Percentiles rank a stretch among this genome's conserved stretches.
These are phyloP conservation scores for Scutellaria galericulata DNA, from an alignment of 257 asterid genomes.

Conservation along the genomic window DNA sequence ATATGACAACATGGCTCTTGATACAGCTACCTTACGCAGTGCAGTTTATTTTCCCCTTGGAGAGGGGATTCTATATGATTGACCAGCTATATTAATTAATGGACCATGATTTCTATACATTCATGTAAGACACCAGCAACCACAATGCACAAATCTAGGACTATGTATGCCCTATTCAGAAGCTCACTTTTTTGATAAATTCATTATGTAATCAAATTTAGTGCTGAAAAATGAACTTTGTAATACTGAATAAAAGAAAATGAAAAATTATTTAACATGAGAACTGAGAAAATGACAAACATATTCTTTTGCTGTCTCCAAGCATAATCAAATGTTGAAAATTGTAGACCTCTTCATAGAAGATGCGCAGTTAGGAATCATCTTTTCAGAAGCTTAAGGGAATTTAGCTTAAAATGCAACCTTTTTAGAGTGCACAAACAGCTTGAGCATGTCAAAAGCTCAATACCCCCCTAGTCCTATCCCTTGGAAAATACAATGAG, in stretches of 20 bases:
- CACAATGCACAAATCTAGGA: background rate
- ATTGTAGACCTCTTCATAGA: background rate
- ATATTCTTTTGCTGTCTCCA: slow-evolving; percentile 1
- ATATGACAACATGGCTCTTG: slow-evolving; percentile 12
- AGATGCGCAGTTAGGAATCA: slow-evolving; percentile 1
- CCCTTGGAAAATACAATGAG: background rate
- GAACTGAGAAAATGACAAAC: slow-evolving; percentile 17
- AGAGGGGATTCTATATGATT: slow-evolving; percentile 6
- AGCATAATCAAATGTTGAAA: slow-evolving; percentile 7
- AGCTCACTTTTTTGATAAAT: background rate
- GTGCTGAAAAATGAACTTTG: background rate
- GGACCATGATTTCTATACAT: slow-evolving; percentile 6
- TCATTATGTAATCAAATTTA: slow-evolving; percentile 11
- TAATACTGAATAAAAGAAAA: background rate
- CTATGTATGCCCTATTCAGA: background rate
- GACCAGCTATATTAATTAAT: background rate
- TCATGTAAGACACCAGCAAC: slow-evolving; percentile 18
- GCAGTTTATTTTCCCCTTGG: background rate
- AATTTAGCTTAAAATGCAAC: background rate
- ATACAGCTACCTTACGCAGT: slow-evolving; percentile 17
- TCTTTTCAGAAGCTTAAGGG: background rate
- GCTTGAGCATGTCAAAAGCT: slow-evolving; percentile 22
- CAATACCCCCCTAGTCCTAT: slow-evolving; percentile 1
- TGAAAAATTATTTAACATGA: slow-evolving; percentile 13
- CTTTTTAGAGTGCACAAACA: slow-evolving; percentile 15